Conservation (phyloP, 1,284 basidiomycete genomes). For the Sanghuangporus weigelae region DNA sequence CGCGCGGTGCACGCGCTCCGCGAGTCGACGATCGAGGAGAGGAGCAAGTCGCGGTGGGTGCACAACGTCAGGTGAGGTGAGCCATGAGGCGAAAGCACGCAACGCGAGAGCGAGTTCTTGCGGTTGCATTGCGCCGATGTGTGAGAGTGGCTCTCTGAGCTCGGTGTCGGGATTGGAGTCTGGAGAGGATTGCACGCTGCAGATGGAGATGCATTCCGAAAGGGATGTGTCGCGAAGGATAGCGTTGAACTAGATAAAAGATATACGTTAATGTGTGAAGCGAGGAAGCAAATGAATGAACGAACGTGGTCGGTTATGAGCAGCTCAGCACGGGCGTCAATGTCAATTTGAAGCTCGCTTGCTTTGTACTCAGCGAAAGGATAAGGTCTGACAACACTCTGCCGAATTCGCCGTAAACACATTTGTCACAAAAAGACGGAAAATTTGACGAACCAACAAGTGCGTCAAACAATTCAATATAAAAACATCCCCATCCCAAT, state of each 20-base stretch:
- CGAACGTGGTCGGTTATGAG: constrained; percentile 82
- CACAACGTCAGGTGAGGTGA: constrained; percentile 65
- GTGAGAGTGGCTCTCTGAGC: constrained; percentile 63
- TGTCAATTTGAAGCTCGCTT: constrained; percentile 49
- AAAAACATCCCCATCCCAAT: constrained; percentile 81
- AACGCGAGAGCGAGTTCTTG: constrained; percentile 49
- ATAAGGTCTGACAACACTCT: constrained; percentile 72
- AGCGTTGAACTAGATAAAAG: constrained; percentile 52
- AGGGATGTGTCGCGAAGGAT: constrained; percentile 75
- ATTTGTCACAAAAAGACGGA: not conserved
- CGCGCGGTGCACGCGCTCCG: constrained; percentile 66
- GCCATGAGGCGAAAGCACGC: constrained; percentile 59
- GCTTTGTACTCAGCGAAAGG: constrained; percentile 67
- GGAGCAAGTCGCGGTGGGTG: constrained; percentile 74
- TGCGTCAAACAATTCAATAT: constrained; percentile 82
- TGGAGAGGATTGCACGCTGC: constrained; percentile 29
- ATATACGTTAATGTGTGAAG: constrained; percentile 1
- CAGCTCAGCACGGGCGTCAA: constrained; percentile 57
- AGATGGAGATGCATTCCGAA: constrained; percentile 53
- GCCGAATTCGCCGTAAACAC: not conserved
- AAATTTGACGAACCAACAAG: constrained; percentile 49
- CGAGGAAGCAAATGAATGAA: constrained; percentile 16
- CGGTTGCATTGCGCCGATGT: constrained; percentile 52
- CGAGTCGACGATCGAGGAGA: constrained; percentile 63
- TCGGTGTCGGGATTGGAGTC: not conserved